phyloP scores from a whole-genome alignment of 73 alveolate species.

The Blepharisma japonicum region DNA sequence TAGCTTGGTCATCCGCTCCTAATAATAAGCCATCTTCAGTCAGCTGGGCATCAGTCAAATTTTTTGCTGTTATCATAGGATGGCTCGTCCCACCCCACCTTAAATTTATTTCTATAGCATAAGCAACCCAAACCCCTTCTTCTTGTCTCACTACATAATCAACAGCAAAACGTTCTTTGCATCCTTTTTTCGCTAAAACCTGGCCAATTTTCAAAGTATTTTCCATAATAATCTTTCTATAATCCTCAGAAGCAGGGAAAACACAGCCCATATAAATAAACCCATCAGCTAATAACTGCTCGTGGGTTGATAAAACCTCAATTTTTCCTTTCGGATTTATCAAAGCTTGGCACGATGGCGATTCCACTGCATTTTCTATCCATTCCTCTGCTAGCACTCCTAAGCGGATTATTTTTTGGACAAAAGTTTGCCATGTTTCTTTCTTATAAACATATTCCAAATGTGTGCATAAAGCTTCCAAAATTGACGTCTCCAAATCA shows the following conservation, averaged over 20 bases:
- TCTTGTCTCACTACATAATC: background rate
- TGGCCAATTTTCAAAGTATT: background rate
- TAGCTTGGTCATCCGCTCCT: background rate
- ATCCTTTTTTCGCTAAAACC: constrained; percentile 3
- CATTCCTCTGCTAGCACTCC: constrained; percentile 14
- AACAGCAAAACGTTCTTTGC: constrained; percentile 1
- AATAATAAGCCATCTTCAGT: background rate
- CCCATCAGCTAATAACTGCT: constrained; percentile 4
- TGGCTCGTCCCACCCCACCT: constrained; percentile 22
- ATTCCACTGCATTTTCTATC: background rate
- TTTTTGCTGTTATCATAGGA: background rate
- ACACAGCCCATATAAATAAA: background rate
- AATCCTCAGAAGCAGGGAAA: constrained; percentile 11
- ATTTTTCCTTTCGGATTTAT: background rate
- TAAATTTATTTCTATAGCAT: background rate
- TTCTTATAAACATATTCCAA: background rate
- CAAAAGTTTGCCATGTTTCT: background rate
- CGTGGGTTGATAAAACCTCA: constrained; percentile 2
- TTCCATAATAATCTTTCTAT: background rate
- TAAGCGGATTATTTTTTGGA: background rate
- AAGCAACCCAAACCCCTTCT: background rate
- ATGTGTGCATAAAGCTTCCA: background rate
- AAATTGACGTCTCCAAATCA: background rate
- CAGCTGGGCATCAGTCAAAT: background rate
- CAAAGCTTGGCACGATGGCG: background rate